Evolutionary conservation across 805 yeast genomes (phyloP), one percentile per base, ranked within the genome.

Genomic region (Candida vartiovaarae): DNA sequence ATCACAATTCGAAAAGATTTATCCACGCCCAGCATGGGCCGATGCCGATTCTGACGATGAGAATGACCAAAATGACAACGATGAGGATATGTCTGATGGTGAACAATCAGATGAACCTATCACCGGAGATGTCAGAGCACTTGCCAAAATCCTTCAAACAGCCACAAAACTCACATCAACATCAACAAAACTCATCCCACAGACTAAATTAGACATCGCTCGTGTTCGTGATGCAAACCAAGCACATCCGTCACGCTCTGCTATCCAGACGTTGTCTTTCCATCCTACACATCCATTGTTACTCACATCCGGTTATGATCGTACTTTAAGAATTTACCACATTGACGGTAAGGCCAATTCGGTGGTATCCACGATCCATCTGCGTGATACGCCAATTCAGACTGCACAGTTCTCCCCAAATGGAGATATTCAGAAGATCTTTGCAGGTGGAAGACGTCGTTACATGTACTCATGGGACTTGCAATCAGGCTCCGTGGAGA

Each of bases 391-490:
- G 8, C 96, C 98, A 4, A 73, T 93, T 38, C 84, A 82, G 52
- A 75, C 85, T 0, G 90, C 95, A 31, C 64, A 68, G 48, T 88
- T 87, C 63, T 75, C 78, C 44, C 68, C 65, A 42, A 77, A 70
- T 39, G 66, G 71, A 10, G 45, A 52, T 49, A 73, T 69, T 57
- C 68, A 71, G 53, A 66, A 69, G 48, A 79, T 91, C 8, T 82
- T 78, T 59, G 85, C 95, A 2, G 95, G 84, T 48, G 99, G 98
- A 47, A 79, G 97, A 66, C 78, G 99, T 68, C 75, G 86, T 45
- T 90, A 82, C 60, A 82, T 93, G 87, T 87, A 84, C 65, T 81
- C 88, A 39, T 90, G 98, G 96, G 90, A 89, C 62, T 70, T 93
- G 40, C 77, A 78, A 11, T 67, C 75, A 2, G 89, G 91, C 9